Evolutionary conservation across 1,284 basidiomycete genomes (phyloP).

Genomic region (Marasmius fiardii): DNA sequence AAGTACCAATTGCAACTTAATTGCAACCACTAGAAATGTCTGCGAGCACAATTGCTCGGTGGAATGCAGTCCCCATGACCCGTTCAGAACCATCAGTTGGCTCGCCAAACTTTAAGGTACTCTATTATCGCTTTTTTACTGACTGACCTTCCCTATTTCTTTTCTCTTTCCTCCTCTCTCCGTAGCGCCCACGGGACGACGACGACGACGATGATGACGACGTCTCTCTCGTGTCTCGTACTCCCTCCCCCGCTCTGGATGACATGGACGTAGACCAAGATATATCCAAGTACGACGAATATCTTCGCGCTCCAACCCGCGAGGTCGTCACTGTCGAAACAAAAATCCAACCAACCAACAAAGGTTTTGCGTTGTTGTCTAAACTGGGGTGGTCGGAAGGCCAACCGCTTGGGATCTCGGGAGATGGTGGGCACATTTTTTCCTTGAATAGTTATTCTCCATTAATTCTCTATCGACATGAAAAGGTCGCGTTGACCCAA

Average conservation of each 20-base stretch:
- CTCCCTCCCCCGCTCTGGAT: conserved; percentile 56
- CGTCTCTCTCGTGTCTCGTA: conserved; percentile 66
- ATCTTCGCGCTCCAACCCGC: conserved; percentile 41
- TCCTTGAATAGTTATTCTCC: not conserved
- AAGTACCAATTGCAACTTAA: not conserved
- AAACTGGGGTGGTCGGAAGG: conserved; percentile 82
- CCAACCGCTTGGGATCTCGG: conserved; percentile 70
- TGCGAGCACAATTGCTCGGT: conserved; percentile 57
- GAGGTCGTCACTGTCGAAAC: conserved; percentile 78
- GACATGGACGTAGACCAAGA: conserved; percentile 51
- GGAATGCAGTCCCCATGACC: conserved; percentile 64
- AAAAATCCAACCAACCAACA: conserved; percentile 71
- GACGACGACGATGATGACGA: conserved; percentile 55
- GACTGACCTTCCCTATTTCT: conserved; percentile 41
- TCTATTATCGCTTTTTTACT: conserved; percentile 45
- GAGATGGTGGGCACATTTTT: conserved; percentile 49
- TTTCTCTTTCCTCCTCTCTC: conserved; percentile 33
- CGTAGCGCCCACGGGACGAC: conserved; percentile 59
- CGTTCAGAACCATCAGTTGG: conserved; percentile 15
- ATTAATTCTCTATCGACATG: not conserved
- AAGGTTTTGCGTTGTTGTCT: conserved; percentile 73
- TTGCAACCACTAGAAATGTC: conserved; percentile 47
- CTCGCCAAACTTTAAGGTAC: conserved; percentile 59
- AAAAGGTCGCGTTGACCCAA: conserved; percentile 72
- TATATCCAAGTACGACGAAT: conserved; percentile 61